A percentile compares a stretch with the other conserved stretches of the same genome.
Evolutionary conservation across 129 eudicot species (phyloP).

Genomic region (Flaveria ramosissima): DNA sequence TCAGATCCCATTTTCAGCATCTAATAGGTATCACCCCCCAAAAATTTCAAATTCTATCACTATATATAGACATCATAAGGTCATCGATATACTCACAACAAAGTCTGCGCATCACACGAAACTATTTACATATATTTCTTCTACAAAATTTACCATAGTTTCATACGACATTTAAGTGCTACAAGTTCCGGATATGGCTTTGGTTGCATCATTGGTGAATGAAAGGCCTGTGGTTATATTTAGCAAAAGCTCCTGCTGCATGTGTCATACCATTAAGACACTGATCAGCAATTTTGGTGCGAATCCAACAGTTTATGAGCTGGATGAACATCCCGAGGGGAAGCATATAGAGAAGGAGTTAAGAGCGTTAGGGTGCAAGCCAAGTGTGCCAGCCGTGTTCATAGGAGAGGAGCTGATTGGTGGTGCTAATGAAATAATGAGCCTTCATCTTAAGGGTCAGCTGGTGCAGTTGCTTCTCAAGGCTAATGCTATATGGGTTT

Average conservation of each 20-base stretch:
- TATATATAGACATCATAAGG: slow-evolving; percentile 29
- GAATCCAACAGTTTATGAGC: slow-evolving; percentile 58
- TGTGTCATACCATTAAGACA: slow-evolving; percentile 59
- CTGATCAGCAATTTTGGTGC: slow-evolving; percentile 71
- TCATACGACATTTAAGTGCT: neutral
- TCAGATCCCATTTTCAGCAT: slow-evolving; percentile 33
- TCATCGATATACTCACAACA: slow-evolving; percentile 12
- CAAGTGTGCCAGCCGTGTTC: slow-evolving; percentile 73
- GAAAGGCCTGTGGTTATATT: slow-evolving; percentile 67
- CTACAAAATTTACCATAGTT: neutral
- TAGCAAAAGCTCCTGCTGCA: slow-evolving; percentile 69
- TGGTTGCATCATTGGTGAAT: slow-evolving; percentile 43
- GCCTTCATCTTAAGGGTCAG: slow-evolving; percentile 69
- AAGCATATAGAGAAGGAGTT: slow-evolving; percentile 54
- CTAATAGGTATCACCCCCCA: slow-evolving; percentile 17
- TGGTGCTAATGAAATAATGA: slow-evolving; percentile 76
- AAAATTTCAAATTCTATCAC: slow-evolving; percentile 22
- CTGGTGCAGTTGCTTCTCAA: slow-evolving; percentile 64
- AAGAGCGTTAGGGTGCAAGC: slow-evolving; percentile 50
- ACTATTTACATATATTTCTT: slow-evolving; percentile 1
- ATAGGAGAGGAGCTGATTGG: slow-evolving; percentile 64
- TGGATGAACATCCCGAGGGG: slow-evolving; percentile 71
- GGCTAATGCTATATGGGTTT: slow-evolving; percentile 88
- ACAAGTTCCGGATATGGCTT: slow-evolving; percentile 37
- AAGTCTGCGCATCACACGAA: neutral